Evolutionary conservation across 371 early-diverging fungal species (phyloP), one percentile per base, ranked within the genome.

Genomic region (Mucor plumbeus): DNA sequence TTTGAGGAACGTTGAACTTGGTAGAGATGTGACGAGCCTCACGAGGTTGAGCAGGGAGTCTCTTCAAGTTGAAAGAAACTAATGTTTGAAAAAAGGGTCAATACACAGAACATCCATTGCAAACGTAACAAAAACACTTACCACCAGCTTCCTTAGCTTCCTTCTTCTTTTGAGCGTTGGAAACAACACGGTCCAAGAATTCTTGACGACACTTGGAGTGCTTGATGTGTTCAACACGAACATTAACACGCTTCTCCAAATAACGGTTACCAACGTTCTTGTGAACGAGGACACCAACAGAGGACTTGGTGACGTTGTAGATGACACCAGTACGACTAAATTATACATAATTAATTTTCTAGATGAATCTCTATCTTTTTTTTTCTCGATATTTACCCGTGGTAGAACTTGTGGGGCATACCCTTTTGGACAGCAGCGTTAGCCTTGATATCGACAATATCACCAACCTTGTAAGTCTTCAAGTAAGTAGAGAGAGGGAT

Each of bases 321-420:
- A 99, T 88, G 83, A 99, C 91, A 81, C 98, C 99, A 69, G 98
- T 99, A 77, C 94, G 94, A 72, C 96, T 92, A 75, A 17, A 44
- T 44, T 44, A 53, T 33, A 7, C n/a, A 8, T 39, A 13, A 36
- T 67, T 7, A 15, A 61, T 11, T 48, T 36, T 40, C 40, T 7
- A n/a, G 2, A 47, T 34, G 11, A 14, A 15, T 55, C 35, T 44
- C 36, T 2, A 19, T 21, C 26, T 15, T 17, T 44, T n/a, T 15
- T 0, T 43, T 62, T 7, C 13, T 7, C 1, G 26, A 62, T 57
- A 48, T 82, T 77, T 88, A 92, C 89, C 99, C 99, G 87, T 99
- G 99, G 93, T 98, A 99, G 94, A 92, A 99, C 91, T 99, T 99
- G 97, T 99, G 99, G 78, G 99, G 99, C 99, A 99, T 97, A 86